These are phyloP conservation scores for Fusarium praegraminearum DNA, from an alignment of 2,329 filamentous ascomycete genomes.

Conservation along the genomic window DNA sequence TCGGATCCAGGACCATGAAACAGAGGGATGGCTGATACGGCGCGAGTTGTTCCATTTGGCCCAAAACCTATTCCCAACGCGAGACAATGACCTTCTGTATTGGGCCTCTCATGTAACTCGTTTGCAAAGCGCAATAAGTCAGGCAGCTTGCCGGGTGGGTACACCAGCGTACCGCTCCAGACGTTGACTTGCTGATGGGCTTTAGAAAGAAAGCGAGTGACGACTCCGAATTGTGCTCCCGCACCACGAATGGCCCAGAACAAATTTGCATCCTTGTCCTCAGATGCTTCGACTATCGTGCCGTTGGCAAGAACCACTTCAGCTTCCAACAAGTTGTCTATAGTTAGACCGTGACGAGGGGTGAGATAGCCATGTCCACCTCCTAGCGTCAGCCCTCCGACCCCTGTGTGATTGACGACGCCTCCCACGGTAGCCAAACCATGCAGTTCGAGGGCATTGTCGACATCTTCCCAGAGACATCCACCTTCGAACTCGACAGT, in stretches of 20 bases:
- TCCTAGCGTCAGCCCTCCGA: slow-evolving; percentile 68
- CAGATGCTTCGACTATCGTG: slow-evolving; percentile 53
- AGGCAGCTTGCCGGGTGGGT: slow-evolving; percentile 41
- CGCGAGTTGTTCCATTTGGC: slow-evolving; percentile 24
- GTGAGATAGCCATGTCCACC: slow-evolving; percentile 70
- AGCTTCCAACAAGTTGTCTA: slow-evolving; percentile 57
- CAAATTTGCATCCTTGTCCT: slow-evolving; percentile 56
- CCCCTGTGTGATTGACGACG: slow-evolving; percentile 71
- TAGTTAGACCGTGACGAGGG: slow-evolving; percentile 63
- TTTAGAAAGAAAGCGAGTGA: slow-evolving; percentile 52
- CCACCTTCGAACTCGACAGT: slow-evolving; percentile 64
- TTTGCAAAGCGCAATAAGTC: slow-evolving; percentile 44
- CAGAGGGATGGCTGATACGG: slow-evolving; percentile 40
- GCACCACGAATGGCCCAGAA: slow-evolving; percentile 64
- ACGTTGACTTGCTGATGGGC: slow-evolving; percentile 48
- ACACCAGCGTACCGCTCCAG: slow-evolving; percentile 50
- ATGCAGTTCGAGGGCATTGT: slow-evolving; percentile 60
- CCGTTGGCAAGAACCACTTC: slow-evolving; percentile 57
- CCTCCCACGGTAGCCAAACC: slow-evolving; percentile 70
- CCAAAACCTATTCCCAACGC: slow-evolving; percentile 43
- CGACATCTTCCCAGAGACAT: slow-evolving; percentile 65
- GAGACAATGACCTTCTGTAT: slow-evolving; percentile 41
- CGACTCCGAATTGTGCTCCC: slow-evolving; percentile 59
- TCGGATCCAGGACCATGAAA: slow-evolving; percentile 37
- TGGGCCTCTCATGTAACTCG: slow-evolving; percentile 33